These are phyloP conservation scores for Colletotrichum tofieldiae DNA, from an alignment of 2,329 filamentous ascomycete species.

Conservation along the genomic window DNA sequence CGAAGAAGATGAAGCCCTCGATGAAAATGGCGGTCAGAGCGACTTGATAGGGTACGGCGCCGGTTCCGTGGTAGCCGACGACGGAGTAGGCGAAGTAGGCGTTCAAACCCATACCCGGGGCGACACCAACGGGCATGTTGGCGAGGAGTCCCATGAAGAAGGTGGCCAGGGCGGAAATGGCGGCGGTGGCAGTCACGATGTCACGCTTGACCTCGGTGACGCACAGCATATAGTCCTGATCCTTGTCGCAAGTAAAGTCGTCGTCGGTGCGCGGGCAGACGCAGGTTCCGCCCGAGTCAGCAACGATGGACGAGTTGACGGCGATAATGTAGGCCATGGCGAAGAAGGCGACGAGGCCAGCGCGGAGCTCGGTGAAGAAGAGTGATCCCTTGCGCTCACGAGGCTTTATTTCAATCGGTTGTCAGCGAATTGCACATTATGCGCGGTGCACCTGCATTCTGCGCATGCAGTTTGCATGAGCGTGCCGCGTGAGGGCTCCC, in stretches of 20 bases:
- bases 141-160: conserved; percentile 89
- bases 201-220: conserved; percentile 79
- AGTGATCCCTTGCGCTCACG: conserved; percentile 80
- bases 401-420: conserved; percentile 62
- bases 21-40: conserved; percentile 91
- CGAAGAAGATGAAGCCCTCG: conserved; percentile 89
- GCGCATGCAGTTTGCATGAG: neutral
- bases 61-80: conserved; percentile 83
- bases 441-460: neutral
- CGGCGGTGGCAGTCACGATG: conserved; percentile 87
- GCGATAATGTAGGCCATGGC: conserved; percentile 71
- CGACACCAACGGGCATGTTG: conserved; percentile 72
- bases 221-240: conserved; percentile 77
- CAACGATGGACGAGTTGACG: conserved; percentile 68
- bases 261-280: conserved; percentile 72
- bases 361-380: conserved; percentile 89
- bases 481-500: neutral
- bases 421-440: conserved; percentile 20
- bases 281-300: conserved; percentile 82
- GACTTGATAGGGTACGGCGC: conserved; percentile 80
- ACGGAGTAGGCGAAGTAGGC: conserved; percentile 86
- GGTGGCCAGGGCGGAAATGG: conserved; percentile 83
- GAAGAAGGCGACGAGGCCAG: conserved; percentile 86
- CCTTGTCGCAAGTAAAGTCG: conserved; percentile 66
- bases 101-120: conserved; percentile 76